Base-by-base conservation (phyloP, 2,329 filamentous ascomycete species). In the Ilyonectria mors-panacis region DNA sequence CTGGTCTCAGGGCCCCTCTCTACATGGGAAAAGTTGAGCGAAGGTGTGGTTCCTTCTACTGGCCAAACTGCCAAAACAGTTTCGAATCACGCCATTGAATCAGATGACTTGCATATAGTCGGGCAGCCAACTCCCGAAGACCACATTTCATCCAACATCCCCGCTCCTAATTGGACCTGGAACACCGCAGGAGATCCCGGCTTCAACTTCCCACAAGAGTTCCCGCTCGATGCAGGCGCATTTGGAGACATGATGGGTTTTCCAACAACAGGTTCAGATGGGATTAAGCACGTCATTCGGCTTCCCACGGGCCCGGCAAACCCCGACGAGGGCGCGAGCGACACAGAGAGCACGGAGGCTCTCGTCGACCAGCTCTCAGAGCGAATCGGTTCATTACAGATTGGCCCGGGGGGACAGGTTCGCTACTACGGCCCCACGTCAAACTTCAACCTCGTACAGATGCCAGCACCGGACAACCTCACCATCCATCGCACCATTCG, bases 351-450 rank as follows among this genome's bases (percentile, higher is more conserved):
- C 7, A 73, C 71, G 12, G 74, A 76, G 48, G 69, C 67, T 9
- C 73, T 77, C 1, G 65, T 76, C 23, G 70, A 77, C 35, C 73
- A 77, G 42, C 67, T 77, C 3, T 77, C 75, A 1, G 71, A 76
- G n/a, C 62, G 75, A 13, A 67, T 77, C 4, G 75, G 75, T 2
- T 71, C 69, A 3, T 51, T 77, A 2, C 73, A 74, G 7, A 75
- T 77, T 30, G 72, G 70, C 5, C 69, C 70, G 0, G 75, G 67
- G 17, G 75, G 75, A 4, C 64, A 68, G 4, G 67, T 75, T 10
- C 67, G 70, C 1, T 77, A 73, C 66, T 77, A 70, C 21, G 74
- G 75, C 0, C 75, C 75, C 2, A 77, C 75, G 1, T 77, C 74
- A 7, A 74, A 75, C 62, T 77, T 77, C 17, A 74, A 73, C 30